These are phyloP conservation scores for Teratosphaeriaceae sp. DNA, from an alignment of 2,329 filamentous ascomycete species.

Conservation along the genomic window DNA sequence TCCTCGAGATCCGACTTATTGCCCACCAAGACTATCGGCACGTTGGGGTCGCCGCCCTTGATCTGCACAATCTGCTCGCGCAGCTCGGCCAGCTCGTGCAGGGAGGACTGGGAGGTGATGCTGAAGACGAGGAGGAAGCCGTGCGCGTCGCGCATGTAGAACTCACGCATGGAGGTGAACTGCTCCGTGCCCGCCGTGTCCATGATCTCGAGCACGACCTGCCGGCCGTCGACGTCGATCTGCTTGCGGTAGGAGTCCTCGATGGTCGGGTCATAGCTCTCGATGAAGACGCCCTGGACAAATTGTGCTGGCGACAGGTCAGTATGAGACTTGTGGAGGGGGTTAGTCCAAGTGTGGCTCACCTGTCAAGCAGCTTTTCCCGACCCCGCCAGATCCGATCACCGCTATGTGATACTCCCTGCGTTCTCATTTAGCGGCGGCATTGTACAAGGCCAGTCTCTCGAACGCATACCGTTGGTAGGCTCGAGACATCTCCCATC, in stretches of 20 bases:
- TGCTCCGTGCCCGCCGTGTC: conserved; percentile 90
- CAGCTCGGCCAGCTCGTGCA: conserved; percentile 72
- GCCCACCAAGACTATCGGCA: conserved; percentile 77
- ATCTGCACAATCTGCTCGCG: conserved; percentile 87
- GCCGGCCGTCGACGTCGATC: conserved; percentile 74
- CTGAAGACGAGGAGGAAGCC: conserved; percentile 89
- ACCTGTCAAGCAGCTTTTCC: conserved; percentile 90
- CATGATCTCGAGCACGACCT: conserved; percentile 85
- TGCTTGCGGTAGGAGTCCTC: conserved; percentile 56
- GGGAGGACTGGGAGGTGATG: conserved; percentile 78
- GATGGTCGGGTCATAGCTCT: conserved; percentile 60
- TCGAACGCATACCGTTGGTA: conserved; percentile 1
- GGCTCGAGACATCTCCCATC: conserved; percentile 3
- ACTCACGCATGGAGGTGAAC: conserved; percentile 60
- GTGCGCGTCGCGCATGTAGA: conserved; percentile 91
- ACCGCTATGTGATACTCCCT: conserved; percentile 78
- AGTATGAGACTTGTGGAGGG: too few relatives aligned
- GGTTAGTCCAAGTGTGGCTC: conserved; percentile 19
- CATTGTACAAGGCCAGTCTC: neutral
- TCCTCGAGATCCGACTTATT: conserved; percentile 91
- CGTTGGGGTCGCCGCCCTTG: conserved; percentile 65
- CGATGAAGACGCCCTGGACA: conserved; percentile 90
- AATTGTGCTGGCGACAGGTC: conserved; percentile 64
- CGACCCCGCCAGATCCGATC: conserved; percentile 77
- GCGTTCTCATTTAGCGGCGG: conserved; percentile 5